Percentiles rank a stretch among this genome's conserved stretches.
Conservation (phyloP, 306 rosid species). For the Cajanus cajan region DNA sequence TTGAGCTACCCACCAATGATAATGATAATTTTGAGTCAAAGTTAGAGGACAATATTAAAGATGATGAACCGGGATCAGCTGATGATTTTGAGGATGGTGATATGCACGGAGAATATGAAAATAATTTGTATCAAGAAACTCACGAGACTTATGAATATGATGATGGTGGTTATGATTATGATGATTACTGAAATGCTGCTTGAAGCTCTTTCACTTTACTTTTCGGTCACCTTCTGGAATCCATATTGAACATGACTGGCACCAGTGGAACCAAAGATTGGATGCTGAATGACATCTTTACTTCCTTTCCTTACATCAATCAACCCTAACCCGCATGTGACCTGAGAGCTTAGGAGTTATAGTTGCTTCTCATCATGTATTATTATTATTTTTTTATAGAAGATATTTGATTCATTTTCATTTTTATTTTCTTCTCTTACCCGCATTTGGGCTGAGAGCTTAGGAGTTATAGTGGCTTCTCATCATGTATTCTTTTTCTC, state of each 20-base stretch:
- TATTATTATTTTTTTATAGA: no score
- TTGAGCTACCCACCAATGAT: no score
- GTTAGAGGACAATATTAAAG: constrained; percentile 11
- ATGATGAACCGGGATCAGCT: neutral
- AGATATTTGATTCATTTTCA: no score
- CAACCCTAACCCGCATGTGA: no score
- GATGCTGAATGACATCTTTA: neutral
- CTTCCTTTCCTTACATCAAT: no score
- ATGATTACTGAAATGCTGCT: neutral
- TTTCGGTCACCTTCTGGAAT: neutral
- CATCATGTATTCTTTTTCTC: no score
- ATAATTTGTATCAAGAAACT: constrained; percentile 18
- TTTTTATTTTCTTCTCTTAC: no score
- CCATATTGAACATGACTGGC: constrained; percentile 6
- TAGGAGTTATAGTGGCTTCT: no score
- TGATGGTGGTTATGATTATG: constrained; percentile 13
- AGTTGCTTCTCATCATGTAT: no score
- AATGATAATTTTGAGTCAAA: neutral
- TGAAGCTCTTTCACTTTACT: no score
- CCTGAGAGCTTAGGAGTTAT: no score
- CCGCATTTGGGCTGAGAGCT: no score
- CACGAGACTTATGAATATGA: constrained; percentile 18
- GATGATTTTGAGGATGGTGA: constrained; percentile 14
- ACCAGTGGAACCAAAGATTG: neutral
- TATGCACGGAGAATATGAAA: constrained; percentile 1